These are phyloP conservation scores for Dicorynia guianensis DNA, from an alignment of 306 rosid species.

Conservation along the genomic window DNA sequence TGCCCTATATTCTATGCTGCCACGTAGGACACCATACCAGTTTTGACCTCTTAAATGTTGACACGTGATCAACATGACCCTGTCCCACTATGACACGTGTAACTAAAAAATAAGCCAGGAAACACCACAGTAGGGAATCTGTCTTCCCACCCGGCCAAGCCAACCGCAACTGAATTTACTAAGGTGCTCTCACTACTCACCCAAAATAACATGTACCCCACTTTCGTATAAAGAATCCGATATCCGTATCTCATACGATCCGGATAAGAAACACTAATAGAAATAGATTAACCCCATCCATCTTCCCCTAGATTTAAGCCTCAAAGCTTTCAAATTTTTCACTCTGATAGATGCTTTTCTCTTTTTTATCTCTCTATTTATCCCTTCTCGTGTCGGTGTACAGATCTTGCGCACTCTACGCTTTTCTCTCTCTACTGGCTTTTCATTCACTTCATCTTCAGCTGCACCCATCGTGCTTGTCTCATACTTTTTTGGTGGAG, in stretches of 20 bases:
- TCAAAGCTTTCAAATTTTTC: slow-evolving; percentile 35
- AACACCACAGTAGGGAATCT: slow-evolving; percentile 26
- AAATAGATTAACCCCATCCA: not conserved
- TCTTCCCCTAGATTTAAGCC: slow-evolving; percentile 70
- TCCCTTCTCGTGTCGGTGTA: slow-evolving; percentile 73
- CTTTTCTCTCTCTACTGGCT: slow-evolving; percentile 41
- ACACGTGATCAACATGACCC: slow-evolving; percentile 19
- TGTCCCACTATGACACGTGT: slow-evolving; percentile 31
- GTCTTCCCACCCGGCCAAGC: not conserved
- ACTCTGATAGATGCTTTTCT: not conserved
- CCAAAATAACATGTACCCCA: slow-evolving; percentile 27
- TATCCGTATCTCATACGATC: slow-evolving; percentile 51
- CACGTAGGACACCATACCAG: slow-evolving; percentile 25
- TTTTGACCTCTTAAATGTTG: not conserved
- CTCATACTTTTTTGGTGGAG: slow-evolving; percentile 28
- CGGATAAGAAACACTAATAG: slow-evolving; percentile 43
- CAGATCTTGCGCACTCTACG: slow-evolving; percentile 67
- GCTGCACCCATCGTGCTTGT: slow-evolving; percentile 36
- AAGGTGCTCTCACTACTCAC: not conserved
- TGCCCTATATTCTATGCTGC: slow-evolving; percentile 28
- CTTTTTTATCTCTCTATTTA: slow-evolving; percentile 32
- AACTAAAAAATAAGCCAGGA: no score
- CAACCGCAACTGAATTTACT: not conserved
- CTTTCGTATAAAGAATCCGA: slow-evolving; percentile 26
- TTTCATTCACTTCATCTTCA: slow-evolving; percentile 36